Evolutionary conservation across 1,139 yeast species (phyloP), one percentile per base, ranked within the genome.

Genomic region (Lodderomyces elongisporus): DNA sequence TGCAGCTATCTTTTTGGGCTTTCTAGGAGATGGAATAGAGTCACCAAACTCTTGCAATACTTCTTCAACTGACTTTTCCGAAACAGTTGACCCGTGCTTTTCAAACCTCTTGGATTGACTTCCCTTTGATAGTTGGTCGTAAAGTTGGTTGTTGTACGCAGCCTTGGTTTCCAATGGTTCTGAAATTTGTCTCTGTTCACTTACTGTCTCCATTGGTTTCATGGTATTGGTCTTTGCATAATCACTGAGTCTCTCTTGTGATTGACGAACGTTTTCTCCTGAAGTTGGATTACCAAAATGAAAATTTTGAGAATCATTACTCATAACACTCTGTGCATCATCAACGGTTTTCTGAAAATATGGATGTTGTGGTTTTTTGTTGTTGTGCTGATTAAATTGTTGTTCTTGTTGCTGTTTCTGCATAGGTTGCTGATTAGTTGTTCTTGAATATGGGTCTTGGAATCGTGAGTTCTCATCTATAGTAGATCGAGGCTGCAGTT

Each of bases 231-330:
- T 13, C 8, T 22, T 24, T 7, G 25, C 22, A 18, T 18, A 18
- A 7, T 18, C 22, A 18, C 10, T 7, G 7, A 18, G 10, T 18
- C 22, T 18, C 10, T 18, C 22, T 18, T 18, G 22, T 7, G 22
- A 18, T 10, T 18, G 22, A 7, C 22, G 7, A 7, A 18, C 22
- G 10, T 10, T 18, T 7, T 18, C 22, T 18, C 22, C n/a, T n/a
- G n/a, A n/a, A n/a, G n/a, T n/a, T n/a, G n/a, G n/a, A n/a, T n/a
- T n/a, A n/a, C n/a, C n/a, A 46, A 62, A 64, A 1, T 58, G 51
- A 37, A 62, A 62, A 36, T 65, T 59, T 18, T 56, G 67, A 1
- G 62, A 44, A 35, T 62, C 68, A 33, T 44, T 46, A 17, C 46
- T 40, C 10, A 37, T 17, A 12, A 29, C 32, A 25, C 41, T 38